These are phyloP conservation scores for Paracamarosporium sp. DNA, from an alignment of 2,329 filamentous ascomycete species.

Conservation along the genomic window DNA sequence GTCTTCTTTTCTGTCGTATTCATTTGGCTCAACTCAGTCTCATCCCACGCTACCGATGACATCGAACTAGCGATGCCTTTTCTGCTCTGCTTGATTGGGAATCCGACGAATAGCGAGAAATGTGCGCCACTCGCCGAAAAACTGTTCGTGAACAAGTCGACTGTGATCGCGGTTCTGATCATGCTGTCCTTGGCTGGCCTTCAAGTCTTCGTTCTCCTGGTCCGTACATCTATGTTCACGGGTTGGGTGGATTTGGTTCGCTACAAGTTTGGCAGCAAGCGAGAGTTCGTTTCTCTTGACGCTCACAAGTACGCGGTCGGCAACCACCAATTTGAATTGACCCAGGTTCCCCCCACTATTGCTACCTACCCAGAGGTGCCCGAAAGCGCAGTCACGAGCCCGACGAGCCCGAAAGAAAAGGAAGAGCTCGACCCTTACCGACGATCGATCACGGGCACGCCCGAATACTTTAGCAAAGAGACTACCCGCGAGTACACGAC, in stretches of 20 bases:
- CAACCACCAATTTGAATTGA: conserved; percentile 42
- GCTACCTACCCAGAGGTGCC: conserved; percentile 32
- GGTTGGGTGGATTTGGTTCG: conserved; percentile 77
- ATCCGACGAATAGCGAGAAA: conserved; percentile 65
- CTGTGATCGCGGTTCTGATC: conserved; percentile 80
- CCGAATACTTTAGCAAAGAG: conserved; percentile 46
- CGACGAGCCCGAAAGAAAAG: conserved; percentile 13
- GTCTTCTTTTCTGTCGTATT: conserved; percentile 94
- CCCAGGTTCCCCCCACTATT: conserved; percentile 31
- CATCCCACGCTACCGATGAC: conserved; percentile 63
- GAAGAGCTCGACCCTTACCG: conserved; percentile 31
- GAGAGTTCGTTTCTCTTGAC: conserved; percentile 90
- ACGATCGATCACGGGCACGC: conserved; percentile 30
- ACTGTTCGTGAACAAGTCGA: conserved; percentile 76
- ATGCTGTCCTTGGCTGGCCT: conserved; percentile 83
- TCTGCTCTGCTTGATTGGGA: conserved; percentile 72
- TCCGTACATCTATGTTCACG: conserved; percentile 81
- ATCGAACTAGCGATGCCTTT: conserved; percentile 67
- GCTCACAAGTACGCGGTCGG: conserved; percentile 55
- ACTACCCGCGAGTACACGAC: conserved; percentile 47
- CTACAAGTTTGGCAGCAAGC: conserved; percentile 59
- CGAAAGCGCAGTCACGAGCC: conserved; percentile 35
- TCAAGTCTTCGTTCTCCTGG: conserved; percentile 82
- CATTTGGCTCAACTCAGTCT: conserved; percentile 75
- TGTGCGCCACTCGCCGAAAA: conserved; percentile 68